Conservation (phyloP, 208 protist genomes). For the Acanthamoeba divionensis region DNA sequence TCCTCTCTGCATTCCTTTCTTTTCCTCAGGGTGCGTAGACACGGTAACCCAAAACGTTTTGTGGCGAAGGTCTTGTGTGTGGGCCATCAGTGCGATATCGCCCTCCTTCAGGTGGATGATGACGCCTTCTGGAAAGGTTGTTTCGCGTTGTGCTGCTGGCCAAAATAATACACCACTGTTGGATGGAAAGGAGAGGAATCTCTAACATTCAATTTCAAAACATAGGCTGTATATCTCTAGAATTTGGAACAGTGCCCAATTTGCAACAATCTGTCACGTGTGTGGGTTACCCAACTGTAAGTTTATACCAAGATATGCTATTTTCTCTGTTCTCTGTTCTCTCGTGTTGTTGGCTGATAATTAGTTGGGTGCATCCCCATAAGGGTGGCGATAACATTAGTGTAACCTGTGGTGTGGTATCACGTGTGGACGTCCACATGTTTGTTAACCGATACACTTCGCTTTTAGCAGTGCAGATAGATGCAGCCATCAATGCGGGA, state of each 20-base stretch:
- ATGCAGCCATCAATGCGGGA: conserved; percentile 68
- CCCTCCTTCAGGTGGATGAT: conserved; percentile 48
- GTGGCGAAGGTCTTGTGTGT: conserved; percentile 25
- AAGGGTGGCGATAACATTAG: conserved; percentile 54
- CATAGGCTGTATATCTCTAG: no score
- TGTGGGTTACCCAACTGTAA: conserved; percentile 28
- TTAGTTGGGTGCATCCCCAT: no score
- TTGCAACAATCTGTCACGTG: conserved; percentile 52
- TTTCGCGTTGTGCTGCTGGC: no score
- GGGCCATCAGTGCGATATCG: conserved; percentile 60
- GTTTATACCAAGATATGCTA: no score
- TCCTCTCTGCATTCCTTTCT: background rate
- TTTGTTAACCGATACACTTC: conserved; percentile 55
- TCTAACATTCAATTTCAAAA: no score
- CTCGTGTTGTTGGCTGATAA: no score
- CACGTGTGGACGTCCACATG: conserved; percentile 33
- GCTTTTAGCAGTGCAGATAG: conserved; percentile 65
- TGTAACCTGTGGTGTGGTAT: conserved; percentile 34
- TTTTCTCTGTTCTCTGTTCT: no score
- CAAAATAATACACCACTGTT: conserved; percentile 14
- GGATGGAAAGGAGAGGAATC: no score
- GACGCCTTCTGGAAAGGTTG: conserved; percentile 54
- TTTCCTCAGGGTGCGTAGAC: conserved; percentile 43
- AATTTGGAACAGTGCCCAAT: conserved; percentile 52
- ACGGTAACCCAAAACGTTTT: conserved; percentile 38